phyloP scores from a whole-genome alignment of 2,329 filamentous ascomycete species.

The Parascedosporium putredinis region DNA sequence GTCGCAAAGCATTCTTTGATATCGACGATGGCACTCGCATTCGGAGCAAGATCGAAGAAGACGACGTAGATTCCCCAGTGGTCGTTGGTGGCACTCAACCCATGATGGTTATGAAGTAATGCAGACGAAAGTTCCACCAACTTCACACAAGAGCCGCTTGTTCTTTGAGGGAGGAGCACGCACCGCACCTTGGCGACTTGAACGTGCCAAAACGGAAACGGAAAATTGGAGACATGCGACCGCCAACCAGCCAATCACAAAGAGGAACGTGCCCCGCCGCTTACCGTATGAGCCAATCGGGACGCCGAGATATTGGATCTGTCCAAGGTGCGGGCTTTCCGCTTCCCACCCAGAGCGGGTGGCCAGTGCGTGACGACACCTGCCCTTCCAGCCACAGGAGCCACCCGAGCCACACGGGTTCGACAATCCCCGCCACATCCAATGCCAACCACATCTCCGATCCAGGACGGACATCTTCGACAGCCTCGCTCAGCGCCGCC shows the following conservation, averaged over 20 bases:
- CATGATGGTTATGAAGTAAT: constrained; percentile 6
- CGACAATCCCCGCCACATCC: not conserved
- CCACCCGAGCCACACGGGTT: not conserved
- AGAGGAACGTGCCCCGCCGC: not conserved
- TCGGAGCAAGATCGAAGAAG: not conserved
- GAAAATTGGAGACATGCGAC: not conserved
- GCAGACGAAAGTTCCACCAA: not conserved
- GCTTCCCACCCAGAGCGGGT: not conserved
- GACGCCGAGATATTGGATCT: not conserved
- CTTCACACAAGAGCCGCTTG: not conserved
- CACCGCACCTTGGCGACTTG: not conserved
- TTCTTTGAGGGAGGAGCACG: not conserved
- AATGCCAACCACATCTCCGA: not conserved
- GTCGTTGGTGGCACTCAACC: not conserved
- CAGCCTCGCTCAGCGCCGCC: not conserved
- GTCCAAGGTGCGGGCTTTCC: not conserved
- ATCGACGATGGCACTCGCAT: not conserved
- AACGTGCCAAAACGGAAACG: not conserved
- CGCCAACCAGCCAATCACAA: not conserved
- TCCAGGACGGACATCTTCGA: not conserved
- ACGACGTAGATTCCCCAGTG: not conserved
- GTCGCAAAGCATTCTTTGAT: not conserved
- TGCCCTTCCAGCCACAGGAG: not conserved
- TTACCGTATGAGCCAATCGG: not conserved
- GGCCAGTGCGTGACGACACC: too few species aligned